These are phyloP conservation scores for Zygosaccharomyces kombuchaensis DNA, from an alignment of 805 yeast species.

Conservation along the genomic window DNA sequence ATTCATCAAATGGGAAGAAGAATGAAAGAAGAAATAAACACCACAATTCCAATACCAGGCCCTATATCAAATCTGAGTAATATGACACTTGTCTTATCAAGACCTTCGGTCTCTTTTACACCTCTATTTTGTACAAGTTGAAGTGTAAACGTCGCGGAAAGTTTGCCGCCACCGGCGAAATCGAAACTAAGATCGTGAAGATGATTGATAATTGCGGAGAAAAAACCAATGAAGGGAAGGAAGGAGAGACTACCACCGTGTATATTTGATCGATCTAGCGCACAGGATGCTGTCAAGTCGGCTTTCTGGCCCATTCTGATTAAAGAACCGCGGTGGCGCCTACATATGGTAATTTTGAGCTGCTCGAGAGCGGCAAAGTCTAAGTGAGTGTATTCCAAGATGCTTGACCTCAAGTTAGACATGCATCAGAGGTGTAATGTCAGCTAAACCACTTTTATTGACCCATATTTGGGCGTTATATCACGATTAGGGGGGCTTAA, in stretches of 20 bases:
- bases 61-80: neutral
- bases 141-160: constrained; percentile 8
- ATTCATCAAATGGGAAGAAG: neutral
- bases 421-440: neutral
- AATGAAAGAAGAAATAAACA: neutral
- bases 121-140: neutral
- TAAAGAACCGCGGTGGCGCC: no score
- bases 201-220: neutral
- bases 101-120: neutral
- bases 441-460: neutral
- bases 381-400: no score
- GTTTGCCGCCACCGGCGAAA: constrained; percentile 15
- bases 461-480: neutral
- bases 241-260: neutral
- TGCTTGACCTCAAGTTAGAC: neutral
- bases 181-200: neutral
- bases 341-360: neutral
- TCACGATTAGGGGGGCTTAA: neutral
- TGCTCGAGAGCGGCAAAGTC: neutral
- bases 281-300: no score
- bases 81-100: neutral
- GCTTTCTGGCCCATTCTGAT: no score
- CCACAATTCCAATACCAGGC: neutral
- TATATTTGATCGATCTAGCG: neutral
- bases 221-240: neutral